These are phyloP conservation scores for Pseudogymnoascus sp. DNA, from an alignment of 2,329 filamentous ascomycete genomes.

Conservation along the genomic window DNA sequence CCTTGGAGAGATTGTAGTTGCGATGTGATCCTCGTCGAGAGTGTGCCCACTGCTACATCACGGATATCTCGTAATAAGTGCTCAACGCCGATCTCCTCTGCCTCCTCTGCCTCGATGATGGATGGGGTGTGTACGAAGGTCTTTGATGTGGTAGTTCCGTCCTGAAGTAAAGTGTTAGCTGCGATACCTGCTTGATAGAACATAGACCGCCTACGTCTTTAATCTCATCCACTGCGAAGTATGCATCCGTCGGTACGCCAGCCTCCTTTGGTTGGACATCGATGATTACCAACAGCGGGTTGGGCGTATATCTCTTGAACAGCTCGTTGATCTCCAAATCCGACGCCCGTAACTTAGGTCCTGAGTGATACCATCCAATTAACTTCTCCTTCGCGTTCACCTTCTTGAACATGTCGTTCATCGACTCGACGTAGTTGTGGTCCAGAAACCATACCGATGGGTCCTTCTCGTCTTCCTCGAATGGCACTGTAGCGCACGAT, in stretches of 20 bases:
- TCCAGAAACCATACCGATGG: constrained; percentile 98
- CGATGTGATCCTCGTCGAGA: constrained; percentile 94
- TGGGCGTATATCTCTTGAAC: constrained; percentile 97
- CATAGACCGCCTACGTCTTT: constrained; percentile 67
- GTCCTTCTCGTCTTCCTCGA: constrained; percentile 98
- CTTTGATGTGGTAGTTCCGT: constrained; percentile 91
- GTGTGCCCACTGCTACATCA: constrained; percentile 91
- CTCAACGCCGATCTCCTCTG: constrained; percentile 97
- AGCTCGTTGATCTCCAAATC: constrained; percentile 99
- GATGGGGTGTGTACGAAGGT: constrained; percentile 98
- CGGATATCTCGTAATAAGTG: constrained; percentile 96
- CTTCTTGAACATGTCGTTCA: constrained; percentile 99
- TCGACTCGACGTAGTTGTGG: constrained; percentile 98
- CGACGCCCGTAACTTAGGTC: constrained; percentile 90
- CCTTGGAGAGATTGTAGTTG: constrained; percentile 96
- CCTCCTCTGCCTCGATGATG: constrained; percentile 97
- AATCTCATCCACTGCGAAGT: constrained; percentile 98
- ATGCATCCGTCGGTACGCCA: constrained; percentile 94
- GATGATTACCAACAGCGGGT: constrained; percentile 93
- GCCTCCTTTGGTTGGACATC: constrained; percentile 98
- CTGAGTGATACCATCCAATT: constrained; percentile 99
- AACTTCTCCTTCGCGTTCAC: constrained; percentile 98
- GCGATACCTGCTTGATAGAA: background rate
- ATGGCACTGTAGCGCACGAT: constrained; percentile 59
- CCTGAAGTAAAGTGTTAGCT: constrained; percentile 44